phyloP scores from a whole-genome alignment of 306 rosid species.

The Ammopiptanthus mongolicus region DNA sequence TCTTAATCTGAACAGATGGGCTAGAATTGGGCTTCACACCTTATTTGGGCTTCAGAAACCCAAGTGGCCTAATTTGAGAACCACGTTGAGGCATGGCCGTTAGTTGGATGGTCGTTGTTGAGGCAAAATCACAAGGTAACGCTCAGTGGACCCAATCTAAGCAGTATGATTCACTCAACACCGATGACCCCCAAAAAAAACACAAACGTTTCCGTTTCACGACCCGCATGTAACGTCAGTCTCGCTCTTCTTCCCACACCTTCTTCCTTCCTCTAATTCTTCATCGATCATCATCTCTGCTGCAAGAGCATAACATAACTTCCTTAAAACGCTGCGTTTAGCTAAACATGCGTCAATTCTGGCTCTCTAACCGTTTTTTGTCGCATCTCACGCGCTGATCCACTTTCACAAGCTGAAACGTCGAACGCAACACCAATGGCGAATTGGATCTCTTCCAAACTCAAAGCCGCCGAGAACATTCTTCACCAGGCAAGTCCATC shows the following conservation, averaged over 20 bases:
- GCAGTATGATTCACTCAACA: not conserved
- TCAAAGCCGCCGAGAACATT: slow-evolving; percentile 89
- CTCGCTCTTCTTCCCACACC: slow-evolving; percentile 2
- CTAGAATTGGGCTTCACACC: not conserved
- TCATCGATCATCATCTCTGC: not conserved
- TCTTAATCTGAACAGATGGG: not conserved
- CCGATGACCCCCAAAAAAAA: not conserved
- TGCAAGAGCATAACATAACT: not conserved
- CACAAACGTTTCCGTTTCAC: not conserved
- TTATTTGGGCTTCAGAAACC: not conserved
- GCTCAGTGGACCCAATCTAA: slow-evolving; percentile 1
- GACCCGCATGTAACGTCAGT: slow-evolving; percentile 10
- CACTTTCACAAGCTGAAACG: slow-evolving; percentile 1
- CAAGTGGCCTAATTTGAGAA: not conserved
- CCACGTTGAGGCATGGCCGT: not conserved
- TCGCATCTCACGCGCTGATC: not conserved
- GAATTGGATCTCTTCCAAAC: slow-evolving; percentile 96
- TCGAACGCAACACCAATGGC: slow-evolving; percentile 53
- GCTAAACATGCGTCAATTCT: not conserved
- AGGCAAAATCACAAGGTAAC: not conserved
- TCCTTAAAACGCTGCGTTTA: not conserved
- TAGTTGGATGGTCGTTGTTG: not conserved
- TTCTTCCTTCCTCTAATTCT: not conserved
- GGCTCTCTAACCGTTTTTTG: not conserved
- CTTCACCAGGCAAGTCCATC: slow-evolving; percentile 70